Percentiles rank a stretch among this genome's conserved stretches.
These are phyloP conservation scores for Phaeotremella skinneri DNA, from an alignment of 768 basidiomycete genomes.

Conservation along the genomic window DNA sequence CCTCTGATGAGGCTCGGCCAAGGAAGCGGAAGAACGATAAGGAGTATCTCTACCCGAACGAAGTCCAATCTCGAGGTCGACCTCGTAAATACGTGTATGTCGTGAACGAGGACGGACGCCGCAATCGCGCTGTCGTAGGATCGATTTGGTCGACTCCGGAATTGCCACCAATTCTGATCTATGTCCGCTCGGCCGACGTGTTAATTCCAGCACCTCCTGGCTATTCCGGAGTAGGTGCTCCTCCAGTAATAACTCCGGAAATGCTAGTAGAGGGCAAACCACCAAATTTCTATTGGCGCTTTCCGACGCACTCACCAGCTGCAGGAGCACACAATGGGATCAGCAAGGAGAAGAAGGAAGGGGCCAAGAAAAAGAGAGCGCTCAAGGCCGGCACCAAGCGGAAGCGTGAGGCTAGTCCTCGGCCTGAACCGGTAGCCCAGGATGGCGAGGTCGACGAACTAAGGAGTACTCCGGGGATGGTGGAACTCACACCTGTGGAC, in stretches of 20 bases:
- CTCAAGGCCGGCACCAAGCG: slow-evolving; percentile 11
- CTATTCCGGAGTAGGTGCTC: slow-evolving; percentile 35
- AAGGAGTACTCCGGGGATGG: too few relatives aligned
- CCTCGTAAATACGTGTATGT: slow-evolving; percentile 49
- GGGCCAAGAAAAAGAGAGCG: slow-evolving; percentile 49
- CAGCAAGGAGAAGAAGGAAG: slow-evolving; percentile 16
- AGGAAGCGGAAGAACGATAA: background rate
- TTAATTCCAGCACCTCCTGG: slow-evolving; percentile 35
- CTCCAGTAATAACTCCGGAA: slow-evolving; percentile 23
- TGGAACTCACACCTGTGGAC: too few relatives aligned
- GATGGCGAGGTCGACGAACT: slow-evolving; percentile 4
- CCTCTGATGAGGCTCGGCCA: background rate
- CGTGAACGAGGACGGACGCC: slow-evolving; percentile 44
- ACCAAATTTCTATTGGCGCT: slow-evolving; percentile 26
- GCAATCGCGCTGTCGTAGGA: slow-evolving; percentile 40
- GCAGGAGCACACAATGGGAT: background rate
- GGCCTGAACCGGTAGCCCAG: slow-evolving; percentile 29
- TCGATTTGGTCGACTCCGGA: slow-evolving; percentile 32
- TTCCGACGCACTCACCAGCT: slow-evolving; percentile 15
- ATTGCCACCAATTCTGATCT: slow-evolving; percentile 37
- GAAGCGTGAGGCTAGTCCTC: slow-evolving; percentile 24
- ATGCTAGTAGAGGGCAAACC: slow-evolving; percentile 27
- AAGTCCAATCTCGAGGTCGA: slow-evolving; percentile 36
- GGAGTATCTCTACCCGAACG: slow-evolving; percentile 13
- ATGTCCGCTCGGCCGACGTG: slow-evolving; percentile 23